Evolutionary conservation across 768 basidiomycete genomes (phyloP), one percentile per base, ranked within the genome.

Genomic region (Lactarius pseudohatsudake): DNA sequence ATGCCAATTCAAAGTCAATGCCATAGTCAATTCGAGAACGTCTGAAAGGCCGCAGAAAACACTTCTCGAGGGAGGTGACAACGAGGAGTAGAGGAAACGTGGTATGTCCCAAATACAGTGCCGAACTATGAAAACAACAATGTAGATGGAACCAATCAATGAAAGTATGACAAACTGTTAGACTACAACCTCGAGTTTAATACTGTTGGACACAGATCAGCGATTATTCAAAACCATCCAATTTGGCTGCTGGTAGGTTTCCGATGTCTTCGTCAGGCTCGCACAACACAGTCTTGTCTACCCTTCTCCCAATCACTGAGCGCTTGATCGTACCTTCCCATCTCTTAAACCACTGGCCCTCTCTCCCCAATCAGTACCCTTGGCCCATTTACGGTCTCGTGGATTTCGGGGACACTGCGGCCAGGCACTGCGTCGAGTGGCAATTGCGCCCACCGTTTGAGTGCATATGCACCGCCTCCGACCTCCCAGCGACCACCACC

Each of bases 401-500:
- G 41, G 62, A 61, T 63, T 43, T 64, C 40, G 8, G 45, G 57
- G 43, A 26, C 43, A 32, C 22, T 53, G 13, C 30, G 30, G 30
- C 6, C 30, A 15, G 15, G 9, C 16, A 43, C 50, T 9, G 54
- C 43, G 16, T 62, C 47, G 4, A 60, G 43, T 2, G 61, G 54
- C 40, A 65, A 38, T 45, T 59, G 34, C 58, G 65, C 69, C 69
- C 72, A 70, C 28, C 81, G 79, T 74, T 88, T 90, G 55, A 92
- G 77, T n/a, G 88, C 81, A 72, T 90, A 92, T 13, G 88, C 90
- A 18, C 85, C 86, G n/a, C 91, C 91, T 61, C 87, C 88, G 9
- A 92, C 86, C 69, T 82, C 79, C 92, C 92, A 94, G 13, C 79
- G 77, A 0, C 89, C 92, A 7, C 92, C 92, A 10, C 91, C 91